Percentiles rank a stretch among this genome's conserved stretches.
Conservation (phyloP, 225 moss, liverwort and hornwort genomes). For the Asterella californica region DNA sequence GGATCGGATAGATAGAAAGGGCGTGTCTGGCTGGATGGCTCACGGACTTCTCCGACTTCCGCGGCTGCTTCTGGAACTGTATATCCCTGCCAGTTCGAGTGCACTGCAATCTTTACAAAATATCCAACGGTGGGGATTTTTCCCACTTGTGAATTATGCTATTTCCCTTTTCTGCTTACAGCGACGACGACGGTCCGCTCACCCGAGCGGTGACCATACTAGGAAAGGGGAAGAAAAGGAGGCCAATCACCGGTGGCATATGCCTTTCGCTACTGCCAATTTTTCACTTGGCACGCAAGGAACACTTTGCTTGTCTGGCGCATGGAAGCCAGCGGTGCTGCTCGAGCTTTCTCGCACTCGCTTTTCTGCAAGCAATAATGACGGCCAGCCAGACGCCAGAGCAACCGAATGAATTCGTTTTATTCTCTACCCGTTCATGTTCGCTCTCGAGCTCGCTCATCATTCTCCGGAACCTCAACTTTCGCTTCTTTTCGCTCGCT, state of each 20-base stretch:
- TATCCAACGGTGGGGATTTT: too few species aligned
- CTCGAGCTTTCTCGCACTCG: background rate
- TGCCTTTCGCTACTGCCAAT: background rate
- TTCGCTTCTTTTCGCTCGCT: background rate
- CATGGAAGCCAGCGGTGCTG: conserved; percentile 2
- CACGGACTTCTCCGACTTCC: background rate
- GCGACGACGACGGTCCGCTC: background rate
- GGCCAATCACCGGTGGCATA: background rate
- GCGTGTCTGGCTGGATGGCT: conserved; percentile 1
- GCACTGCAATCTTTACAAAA: too few species aligned
- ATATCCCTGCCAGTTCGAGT: too few species aligned
- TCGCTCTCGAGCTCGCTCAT: background rate
- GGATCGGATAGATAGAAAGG: background rate
- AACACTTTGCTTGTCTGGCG: background rate
- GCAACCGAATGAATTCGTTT: background rate
- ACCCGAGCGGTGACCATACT: background rate
- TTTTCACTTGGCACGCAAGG: background rate
- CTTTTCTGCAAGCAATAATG: background rate
- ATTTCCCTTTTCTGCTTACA: too few species aligned
- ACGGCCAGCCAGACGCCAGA: background rate
- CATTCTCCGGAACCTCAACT: background rate
- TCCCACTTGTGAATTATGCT: too few species aligned
- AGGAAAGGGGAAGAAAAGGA: background rate
- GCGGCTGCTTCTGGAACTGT: too few species aligned
- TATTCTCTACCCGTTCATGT: background rate